These are phyloP conservation scores for Saussurea involucrata DNA, from an alignment of 129 eudicot species.

Conservation along the genomic window DNA sequence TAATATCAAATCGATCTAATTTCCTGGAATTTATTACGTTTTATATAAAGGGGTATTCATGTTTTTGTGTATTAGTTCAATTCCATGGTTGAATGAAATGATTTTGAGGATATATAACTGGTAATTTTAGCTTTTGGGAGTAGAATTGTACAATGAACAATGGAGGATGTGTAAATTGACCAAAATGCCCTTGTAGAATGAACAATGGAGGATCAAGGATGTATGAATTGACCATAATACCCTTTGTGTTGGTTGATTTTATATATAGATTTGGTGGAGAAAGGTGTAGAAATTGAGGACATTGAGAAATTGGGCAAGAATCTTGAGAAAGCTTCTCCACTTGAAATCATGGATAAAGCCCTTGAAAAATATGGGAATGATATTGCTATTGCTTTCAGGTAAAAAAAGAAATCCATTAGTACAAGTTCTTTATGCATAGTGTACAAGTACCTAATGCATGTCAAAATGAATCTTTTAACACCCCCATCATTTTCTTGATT, in stretches of 20 bases:
- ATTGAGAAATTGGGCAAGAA: conserved; percentile 62
- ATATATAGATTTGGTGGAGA: conserved; percentile 54
- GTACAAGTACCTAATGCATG: background rate
- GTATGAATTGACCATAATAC: conserved; percentile 14
- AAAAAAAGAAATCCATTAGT: conserved; percentile 8
- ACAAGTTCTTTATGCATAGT: background rate
- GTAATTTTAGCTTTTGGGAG: background rate
- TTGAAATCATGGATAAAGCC: conserved; percentile 90
- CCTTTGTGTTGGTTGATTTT: background rate
- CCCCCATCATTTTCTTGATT: conserved; percentile 1
- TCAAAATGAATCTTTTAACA: background rate
- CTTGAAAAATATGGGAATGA: conserved; percentile 83
- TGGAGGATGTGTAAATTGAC: conserved; percentile 9
- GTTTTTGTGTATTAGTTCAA: background rate
- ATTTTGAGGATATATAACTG: background rate
- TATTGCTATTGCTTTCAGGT: conserved; percentile 98
- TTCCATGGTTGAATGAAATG: background rate
- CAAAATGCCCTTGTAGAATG: background rate
- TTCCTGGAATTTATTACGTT: background rate
- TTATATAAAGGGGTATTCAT: background rate
- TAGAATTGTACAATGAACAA: background rate
- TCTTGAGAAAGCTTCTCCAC: conserved; percentile 84
- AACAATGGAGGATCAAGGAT: background rate
- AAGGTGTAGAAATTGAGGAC: conserved; percentile 58
- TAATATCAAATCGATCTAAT: background rate